Evolutionary conservation across 108 stramenopile genomes (phyloP).

Genomic region (Nitzschia inconspicua): DNA sequence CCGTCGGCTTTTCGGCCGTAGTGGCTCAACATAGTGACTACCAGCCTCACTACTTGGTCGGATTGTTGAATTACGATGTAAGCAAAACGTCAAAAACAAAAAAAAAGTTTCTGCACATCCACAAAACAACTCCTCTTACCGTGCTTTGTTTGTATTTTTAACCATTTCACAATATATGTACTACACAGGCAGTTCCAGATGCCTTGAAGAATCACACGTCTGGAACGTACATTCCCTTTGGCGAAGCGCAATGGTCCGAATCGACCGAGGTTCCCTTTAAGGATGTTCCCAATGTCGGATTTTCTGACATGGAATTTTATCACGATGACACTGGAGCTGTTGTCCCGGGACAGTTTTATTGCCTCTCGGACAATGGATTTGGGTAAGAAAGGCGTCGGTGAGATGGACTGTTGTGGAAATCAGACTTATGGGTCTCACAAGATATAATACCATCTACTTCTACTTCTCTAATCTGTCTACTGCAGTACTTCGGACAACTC

Average conservation of each 20-base stretch:
- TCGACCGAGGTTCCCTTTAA: background rate
- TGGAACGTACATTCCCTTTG: slow-evolving; percentile 22
- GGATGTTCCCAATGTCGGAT: slow-evolving; percentile 27
- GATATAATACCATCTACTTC: no score
- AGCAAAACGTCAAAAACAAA: no score
- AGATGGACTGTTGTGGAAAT: no score
- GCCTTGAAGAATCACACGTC: slow-evolving; percentile 15
- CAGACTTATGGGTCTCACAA: no score
- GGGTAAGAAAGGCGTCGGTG: no score
- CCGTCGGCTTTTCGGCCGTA: no score
- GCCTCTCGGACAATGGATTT: slow-evolving; percentile 38
- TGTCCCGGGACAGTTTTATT: slow-evolving; percentile 28
- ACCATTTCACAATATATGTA: slow-evolving; percentile 26
- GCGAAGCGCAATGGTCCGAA: slow-evolving; percentile 1
- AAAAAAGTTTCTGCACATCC: background rate
- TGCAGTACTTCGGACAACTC: slow-evolving; percentile 20
- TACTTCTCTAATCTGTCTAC: no score
- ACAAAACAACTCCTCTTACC: background rate
- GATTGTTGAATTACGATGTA: no score
- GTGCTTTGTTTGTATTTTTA: slow-evolving; percentile 20
- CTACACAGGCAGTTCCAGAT: no score
- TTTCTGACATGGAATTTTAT: slow-evolving; percentile 33
- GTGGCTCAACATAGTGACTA: no score
- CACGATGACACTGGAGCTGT: slow-evolving; percentile 14
- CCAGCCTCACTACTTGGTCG: slow-evolving; percentile 11